Evolutionary conservation across 169 alveolate genomes (phyloP).

Genomic region (Eimeria falciformis): DNA sequence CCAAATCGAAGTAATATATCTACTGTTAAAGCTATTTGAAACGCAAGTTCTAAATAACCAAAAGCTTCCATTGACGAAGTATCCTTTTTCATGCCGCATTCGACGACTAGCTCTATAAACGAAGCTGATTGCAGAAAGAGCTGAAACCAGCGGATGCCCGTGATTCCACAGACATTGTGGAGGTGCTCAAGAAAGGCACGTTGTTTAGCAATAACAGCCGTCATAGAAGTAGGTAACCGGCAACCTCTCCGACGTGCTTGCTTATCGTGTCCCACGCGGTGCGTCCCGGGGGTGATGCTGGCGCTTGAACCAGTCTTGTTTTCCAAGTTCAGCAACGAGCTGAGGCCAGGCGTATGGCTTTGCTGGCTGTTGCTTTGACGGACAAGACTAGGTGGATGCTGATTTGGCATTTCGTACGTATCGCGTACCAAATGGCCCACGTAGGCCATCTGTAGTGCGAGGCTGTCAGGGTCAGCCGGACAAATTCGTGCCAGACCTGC

Average conservation of each 20-base stretch:
- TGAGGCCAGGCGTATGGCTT: neutral
- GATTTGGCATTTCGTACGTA: neutral
- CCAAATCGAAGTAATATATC: slow-evolving; percentile 35
- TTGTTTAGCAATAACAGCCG: neutral
- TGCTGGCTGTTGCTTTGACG: neutral
- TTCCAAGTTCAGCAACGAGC: neutral
- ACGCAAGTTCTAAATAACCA: slow-evolving; percentile 38
- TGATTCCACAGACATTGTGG: slow-evolving; percentile 48
- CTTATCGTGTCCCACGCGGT: neutral
- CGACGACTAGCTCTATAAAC: slow-evolving; percentile 48
- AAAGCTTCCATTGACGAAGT: neutral
- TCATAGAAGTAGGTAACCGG: slow-evolving; percentile 8
- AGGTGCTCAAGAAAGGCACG: slow-evolving; percentile 4
- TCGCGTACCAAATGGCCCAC: slow-evolving; percentile 47
- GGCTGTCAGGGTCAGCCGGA: slow-evolving; percentile 57
- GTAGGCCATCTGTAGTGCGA: slow-evolving; percentile 37
- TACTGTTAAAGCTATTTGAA: slow-evolving; percentile 25
- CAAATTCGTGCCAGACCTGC: slow-evolving; percentile 39
- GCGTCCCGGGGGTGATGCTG: neutral
- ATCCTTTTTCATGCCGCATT: slow-evolving; percentile 42
- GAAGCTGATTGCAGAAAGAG: slow-evolving; percentile 31
- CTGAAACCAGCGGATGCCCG: slow-evolving; percentile 41
- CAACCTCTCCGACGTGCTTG: neutral
- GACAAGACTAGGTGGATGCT: neutral
- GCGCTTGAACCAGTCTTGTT: slow-evolving; percentile 18